Evolutionary conservation across 495 filamentous ascomycete genomes (phyloP), one percentile per base, ranked within the genome.

Genomic region (Parachaetomium inaequale): DNA sequence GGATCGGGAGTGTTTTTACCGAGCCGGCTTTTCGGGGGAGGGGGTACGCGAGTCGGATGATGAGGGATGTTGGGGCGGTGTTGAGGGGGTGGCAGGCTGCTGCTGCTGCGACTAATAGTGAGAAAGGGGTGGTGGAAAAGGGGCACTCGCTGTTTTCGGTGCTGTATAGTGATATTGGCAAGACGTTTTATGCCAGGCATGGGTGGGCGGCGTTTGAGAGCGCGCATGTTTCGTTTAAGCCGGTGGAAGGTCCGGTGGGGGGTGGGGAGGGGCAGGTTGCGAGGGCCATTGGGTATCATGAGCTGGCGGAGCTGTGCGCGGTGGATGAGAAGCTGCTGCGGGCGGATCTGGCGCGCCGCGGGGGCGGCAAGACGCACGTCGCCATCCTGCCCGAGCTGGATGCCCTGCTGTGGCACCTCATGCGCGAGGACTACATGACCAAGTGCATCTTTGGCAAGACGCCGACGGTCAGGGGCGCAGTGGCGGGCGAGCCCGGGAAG

Each of bases 111-210:
- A 6, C 8, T 21, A 28, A 38, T 8, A 42, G 7, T 14, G 53
- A 78, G 7, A 71, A 74, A 19, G 67, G 74, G 50, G 72, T 70
- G 32, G 38, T n/a, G 28, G 38, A 57, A 10, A 43, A 51, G 31
- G 52, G 28, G 42, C 55, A 26, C 0, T 31, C 74, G 15, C 61
- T 85, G 21, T 92, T 90, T 69, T 88, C 87, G 10, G 84, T 93
- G 26, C 74, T 98, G 34, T 98, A 88, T 75, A 97, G 93, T 11
- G 94, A 98, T 73, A 96, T 98, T 67, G 94, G 94, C 4, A 96
- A 95, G 79, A 74, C 74, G n/a, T 97, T 95, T 74, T 98, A 97
- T 73, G 83, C 91, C 8, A 82, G 80, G 54, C 82, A 84, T 63
- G 94, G 92, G 29, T 98, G 94, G 94, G 75, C 82, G 55, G 81